Conservation (phyloP, 306 rosid genomes). For the Oxytropis ochrocephala region DNA sequence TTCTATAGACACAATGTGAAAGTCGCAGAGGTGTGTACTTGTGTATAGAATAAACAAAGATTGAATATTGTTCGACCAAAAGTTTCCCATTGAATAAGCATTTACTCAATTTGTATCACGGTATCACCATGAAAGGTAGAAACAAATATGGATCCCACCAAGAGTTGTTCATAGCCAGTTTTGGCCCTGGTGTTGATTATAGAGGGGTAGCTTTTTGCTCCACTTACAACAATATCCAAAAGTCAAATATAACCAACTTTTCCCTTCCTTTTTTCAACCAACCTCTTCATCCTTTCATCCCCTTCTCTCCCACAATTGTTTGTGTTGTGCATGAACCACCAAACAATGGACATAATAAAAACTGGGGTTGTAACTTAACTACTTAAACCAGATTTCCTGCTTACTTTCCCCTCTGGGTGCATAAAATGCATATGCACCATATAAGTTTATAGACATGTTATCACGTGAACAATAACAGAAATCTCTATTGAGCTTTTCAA, state of each 20-base stretch:
- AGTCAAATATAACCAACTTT: too few species aligned
- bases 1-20: background rate
- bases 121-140: background rate
- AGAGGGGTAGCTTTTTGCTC: background rate
- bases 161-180: constrained; percentile 18
- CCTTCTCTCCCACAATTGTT: too few species aligned
- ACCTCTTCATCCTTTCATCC: too few species aligned
- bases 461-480: constrained; percentile 36
- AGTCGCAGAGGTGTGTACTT: background rate
- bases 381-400: too few species aligned
- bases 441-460: background rate
- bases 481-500: constrained; percentile 31
- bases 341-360: too few species aligned
- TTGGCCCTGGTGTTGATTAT: background rate
- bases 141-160: constrained; percentile 12
- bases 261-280: too few species aligned
- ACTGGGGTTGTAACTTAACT: too few species aligned
- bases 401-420: too few species aligned
- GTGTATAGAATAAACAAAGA: background rate
- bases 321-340: too few species aligned
- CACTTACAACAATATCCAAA: too few species aligned
- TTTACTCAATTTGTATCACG: background rate
- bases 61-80: background rate
- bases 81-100: background rate
- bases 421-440: background rate